These are phyloP conservation scores for Apiospora phragmitis DNA, from an alignment of 2,329 filamentous ascomycete species.

Conservation along the genomic window DNA sequence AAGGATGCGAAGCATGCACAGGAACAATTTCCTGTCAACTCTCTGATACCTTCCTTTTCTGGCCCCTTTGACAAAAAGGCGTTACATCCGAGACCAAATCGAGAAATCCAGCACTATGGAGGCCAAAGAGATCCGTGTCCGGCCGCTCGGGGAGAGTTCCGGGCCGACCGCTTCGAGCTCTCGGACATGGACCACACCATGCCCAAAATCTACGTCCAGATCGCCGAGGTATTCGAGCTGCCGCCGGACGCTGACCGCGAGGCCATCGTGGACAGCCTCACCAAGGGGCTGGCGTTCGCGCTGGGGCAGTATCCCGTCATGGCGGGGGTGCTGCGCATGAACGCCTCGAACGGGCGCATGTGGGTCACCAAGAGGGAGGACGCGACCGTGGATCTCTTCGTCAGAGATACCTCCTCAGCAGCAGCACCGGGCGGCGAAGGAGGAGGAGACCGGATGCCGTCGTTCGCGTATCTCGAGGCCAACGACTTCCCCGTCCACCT, in stretches of 20 bases:
- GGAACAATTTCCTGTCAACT: neutral
- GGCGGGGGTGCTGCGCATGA: constrained; percentile 18
- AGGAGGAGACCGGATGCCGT: constrained; percentile 15
- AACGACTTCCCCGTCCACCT: constrained; percentile 20
- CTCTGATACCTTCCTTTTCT: neutral
- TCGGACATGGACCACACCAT: constrained; percentile 35
- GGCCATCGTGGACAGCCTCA: constrained; percentile 17
- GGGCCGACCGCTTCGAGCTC: constrained; percentile 12
- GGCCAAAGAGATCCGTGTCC: neutral
- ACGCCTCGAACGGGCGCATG: constrained; percentile 18
- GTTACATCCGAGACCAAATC: no score
- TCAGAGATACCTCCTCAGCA: constrained; percentile 19
- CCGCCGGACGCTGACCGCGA: constrained; percentile 13
- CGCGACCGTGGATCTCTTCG: constrained; percentile 17
- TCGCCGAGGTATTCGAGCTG: constrained; percentile 21
- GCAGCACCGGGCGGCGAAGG: neutral
- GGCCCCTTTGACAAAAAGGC: no score
- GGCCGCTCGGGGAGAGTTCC: neutral
- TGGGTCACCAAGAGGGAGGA: constrained; percentile 21
- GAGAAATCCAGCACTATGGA: neutral
- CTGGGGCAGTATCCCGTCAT: constrained; percentile 21
- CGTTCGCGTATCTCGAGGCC: constrained; percentile 20
- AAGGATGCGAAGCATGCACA: neutral
- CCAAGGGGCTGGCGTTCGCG: constrained; percentile 19
- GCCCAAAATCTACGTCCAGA: constrained; percentile 24